A percentile compares a stretch with the other conserved stretches of the same genome.
These are phyloP conservation scores for Aureobasidium lini DNA, from an alignment of 2,329 filamentous ascomycete genomes.

Conservation along the genomic window DNA sequence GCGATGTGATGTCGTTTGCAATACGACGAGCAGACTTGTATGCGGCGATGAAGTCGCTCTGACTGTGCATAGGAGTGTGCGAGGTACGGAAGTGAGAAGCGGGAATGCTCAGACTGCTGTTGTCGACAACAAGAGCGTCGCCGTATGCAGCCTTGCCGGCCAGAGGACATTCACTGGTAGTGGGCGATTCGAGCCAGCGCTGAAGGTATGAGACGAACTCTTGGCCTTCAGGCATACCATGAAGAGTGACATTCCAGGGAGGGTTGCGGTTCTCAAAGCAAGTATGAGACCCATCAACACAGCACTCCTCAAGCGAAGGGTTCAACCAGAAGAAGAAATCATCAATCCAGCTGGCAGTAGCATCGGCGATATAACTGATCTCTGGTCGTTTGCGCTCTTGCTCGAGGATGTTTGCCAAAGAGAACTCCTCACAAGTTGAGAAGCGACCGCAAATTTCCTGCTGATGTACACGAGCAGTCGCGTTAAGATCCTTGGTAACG, in stretches of 20 bases:
- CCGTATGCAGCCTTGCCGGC: constrained; percentile 84
- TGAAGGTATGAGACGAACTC: constrained; percentile 84
- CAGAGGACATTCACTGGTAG: constrained; percentile 75
- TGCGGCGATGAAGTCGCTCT: constrained; percentile 86
- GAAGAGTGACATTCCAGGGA: constrained; percentile 80
- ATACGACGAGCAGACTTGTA: constrained; percentile 88
- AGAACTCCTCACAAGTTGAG: constrained; percentile 76
- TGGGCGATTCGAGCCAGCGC: constrained; percentile 74
- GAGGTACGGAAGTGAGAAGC: constrained; percentile 89
- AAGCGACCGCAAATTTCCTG: constrained; percentile 86
- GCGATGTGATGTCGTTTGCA: constrained; percentile 61
- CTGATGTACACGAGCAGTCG: constrained; percentile 67
- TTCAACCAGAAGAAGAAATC: constrained; percentile 98
- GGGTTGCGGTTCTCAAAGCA: constrained; percentile 76
- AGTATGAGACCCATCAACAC: constrained; percentile 53
- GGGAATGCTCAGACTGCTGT: constrained; percentile 57
- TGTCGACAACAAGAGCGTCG: constrained; percentile 71
- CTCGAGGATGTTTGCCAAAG: constrained; percentile 82
- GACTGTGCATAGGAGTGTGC: constrained; percentile 78
- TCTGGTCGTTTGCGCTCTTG: constrained; percentile 86
- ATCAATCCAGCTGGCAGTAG: constrained; percentile 91
- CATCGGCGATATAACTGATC: constrained; percentile 78
- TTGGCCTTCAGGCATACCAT: constrained; percentile 85
- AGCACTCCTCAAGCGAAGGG: constrained; percentile 67
- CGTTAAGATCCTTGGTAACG: constrained; percentile 74